Base-by-base conservation (phyloP, 2,329 filamentous ascomycete species). In the Cytospora piceicola region DNA sequence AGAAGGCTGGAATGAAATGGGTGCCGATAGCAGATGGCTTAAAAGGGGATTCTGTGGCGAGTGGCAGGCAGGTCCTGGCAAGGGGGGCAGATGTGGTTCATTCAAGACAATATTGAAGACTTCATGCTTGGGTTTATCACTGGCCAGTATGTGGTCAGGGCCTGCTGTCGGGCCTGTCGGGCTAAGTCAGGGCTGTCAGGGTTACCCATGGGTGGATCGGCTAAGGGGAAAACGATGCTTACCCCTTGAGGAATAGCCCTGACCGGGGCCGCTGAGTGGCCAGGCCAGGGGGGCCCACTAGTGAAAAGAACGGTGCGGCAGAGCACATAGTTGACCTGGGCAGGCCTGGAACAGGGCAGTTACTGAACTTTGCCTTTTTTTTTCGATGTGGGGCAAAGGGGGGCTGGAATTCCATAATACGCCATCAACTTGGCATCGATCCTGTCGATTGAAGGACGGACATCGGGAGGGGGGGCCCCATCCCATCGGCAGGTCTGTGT, bases 231-330 rank as follows among this genome's bases (percentile, higher is more conserved):
- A 49, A 49, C n/a, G 46, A n/a, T 49, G 46, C 46, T 49, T 49
- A 12, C n/a, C 46, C 46, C 46, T 49, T 49, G 46, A 49, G 46
- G 46, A 14, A 22, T 49, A 49, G 46, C 22, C 24, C 46, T 14
- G 20, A 14, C 24, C 46, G 46, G 46, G n/a, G 46, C n/a, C n/a
- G 17, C 46, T 49, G 46, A 49, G 8, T 49, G 46, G 46, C 29
- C 29, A 49, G 8, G 15, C 12, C 15, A 52, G 30, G 42, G 58
- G 61, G 61, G 53, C 7, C 29, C 15, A 27, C 61, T 63, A 63
- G 61, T 36, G n/a, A n/a, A 15, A 51, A 46, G 61, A 57, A 63
- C 61, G 61, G 61, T 51, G 51, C 61, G 61, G 53, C 61, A 63
- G 61, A 63, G 53, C 60, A 55, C 14, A n/a, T 7, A 29, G 27